Conservation (phyloP, 768 basidiomycete species). For the Clathrus columnatus region DNA sequence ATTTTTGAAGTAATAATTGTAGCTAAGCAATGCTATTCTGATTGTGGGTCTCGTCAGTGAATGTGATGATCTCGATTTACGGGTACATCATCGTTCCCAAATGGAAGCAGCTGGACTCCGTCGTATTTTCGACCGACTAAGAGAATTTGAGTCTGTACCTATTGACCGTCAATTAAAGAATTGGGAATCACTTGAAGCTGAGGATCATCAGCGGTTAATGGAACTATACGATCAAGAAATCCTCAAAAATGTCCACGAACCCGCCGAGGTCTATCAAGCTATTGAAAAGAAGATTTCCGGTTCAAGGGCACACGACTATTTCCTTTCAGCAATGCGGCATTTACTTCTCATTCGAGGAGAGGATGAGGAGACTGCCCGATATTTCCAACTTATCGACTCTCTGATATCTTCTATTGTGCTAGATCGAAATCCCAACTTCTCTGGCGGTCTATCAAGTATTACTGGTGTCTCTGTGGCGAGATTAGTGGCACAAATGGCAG, state of each 20-base stretch:
- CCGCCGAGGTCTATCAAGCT: constrained; percentile 81
- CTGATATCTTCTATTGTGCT: constrained; percentile 86
- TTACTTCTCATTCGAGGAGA: constrained; percentile 85
- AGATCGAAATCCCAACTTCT: constrained; percentile 67
- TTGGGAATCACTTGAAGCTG: constrained; percentile 54
- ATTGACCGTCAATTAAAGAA: constrained; percentile 60
- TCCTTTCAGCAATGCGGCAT: constrained; percentile 92
- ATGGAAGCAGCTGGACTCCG: constrained; percentile 85
- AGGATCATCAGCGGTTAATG: constrained; percentile 64
- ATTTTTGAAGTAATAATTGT: constrained; percentile 12
- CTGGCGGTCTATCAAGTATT: constrained; percentile 68
- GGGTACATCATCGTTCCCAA: constrained; percentile 77
- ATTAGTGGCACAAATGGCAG: constrained; percentile 83
- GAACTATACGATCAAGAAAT: constrained; percentile 71
- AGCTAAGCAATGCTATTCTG: constrained; percentile 67
- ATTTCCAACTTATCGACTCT: constrained; percentile 87
- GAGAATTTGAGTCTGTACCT: constrained; percentile 49
- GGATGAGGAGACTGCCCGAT: constrained; percentile 72
- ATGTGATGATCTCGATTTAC: constrained; percentile 72
- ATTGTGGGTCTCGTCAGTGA: constrained; percentile 57
- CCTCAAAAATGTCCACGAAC: constrained; percentile 66
- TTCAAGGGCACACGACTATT: constrained; percentile 71
- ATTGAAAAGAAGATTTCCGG: constrained; percentile 70
- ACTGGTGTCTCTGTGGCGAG: constrained; percentile 85
- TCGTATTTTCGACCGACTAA: constrained; percentile 61